Evolutionary conservation across 345 rosid genomes (phyloP).

Genomic region (Euphorbia peplus): DNA sequence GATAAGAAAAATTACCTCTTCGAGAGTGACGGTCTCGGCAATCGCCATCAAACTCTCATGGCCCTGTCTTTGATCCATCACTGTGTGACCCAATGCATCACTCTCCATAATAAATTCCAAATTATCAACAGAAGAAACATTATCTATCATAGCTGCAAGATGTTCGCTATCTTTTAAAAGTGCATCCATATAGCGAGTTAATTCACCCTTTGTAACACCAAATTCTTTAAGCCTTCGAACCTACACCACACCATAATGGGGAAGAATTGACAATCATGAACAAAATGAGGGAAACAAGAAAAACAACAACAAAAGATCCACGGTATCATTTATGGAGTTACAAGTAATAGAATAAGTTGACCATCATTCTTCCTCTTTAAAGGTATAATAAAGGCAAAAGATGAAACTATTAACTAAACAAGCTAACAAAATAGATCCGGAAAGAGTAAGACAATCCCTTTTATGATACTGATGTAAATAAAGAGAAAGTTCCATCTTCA

Average conservation of each 20-base stretch:
- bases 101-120: slow-evolving; percentile 98
- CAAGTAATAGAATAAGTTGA: not conserved
- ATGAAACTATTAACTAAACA: not conserved
- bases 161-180: slow-evolving; percentile 98
- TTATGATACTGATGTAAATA: not conserved
- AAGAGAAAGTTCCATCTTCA: not conserved
- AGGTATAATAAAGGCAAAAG: not conserved
- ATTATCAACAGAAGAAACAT: slow-evolving; percentile 97
- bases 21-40: slow-evolving; percentile 88
- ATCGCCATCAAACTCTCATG: slow-evolving; percentile 86
- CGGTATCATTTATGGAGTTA: slow-evolving; percentile 1
- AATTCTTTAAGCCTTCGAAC: slow-evolving; percentile 97
- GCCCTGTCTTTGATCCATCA: slow-evolving; percentile 98
- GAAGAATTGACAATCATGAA: slow-evolving; percentile 11
- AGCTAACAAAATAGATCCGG: not conserved
- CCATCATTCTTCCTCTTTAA: not conserved
- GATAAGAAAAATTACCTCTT: slow-evolving; percentile 53
- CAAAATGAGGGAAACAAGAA: too few species aligned
- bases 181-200: slow-evolving; percentile 96
- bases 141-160: slow-evolving; percentile 94
- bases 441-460: not conserved
- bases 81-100: slow-evolving; percentile 91
- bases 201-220: slow-evolving; percentile 97
- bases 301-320: not conserved
- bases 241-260: slow-evolving; percentile 34